A percentile compares a stretch with the other conserved stretches of the same genome.
Conservation (phyloP, 78 protist species). For the Monosiga brevicollis region DNA sequence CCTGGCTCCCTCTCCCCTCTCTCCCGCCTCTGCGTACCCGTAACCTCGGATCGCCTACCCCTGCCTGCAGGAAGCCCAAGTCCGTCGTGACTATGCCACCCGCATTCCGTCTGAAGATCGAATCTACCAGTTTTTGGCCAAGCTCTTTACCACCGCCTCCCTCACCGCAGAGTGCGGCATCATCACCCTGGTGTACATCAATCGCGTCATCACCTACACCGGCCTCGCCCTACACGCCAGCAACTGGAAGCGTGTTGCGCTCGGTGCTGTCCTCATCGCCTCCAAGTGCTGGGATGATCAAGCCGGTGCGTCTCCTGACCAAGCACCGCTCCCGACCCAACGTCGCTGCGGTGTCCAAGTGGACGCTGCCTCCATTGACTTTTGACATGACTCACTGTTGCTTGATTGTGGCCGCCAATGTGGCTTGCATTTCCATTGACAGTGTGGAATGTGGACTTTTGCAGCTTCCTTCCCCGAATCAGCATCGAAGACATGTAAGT, state of each 20-base stretch:
- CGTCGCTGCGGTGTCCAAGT: too few relatives aligned
- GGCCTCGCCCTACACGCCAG: slow-evolving; percentile 30
- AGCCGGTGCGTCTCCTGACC: too few relatives aligned
- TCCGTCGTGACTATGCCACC: background rate
- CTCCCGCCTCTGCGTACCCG: background rate
- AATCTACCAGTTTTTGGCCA: background rate
- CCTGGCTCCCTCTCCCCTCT: background rate
- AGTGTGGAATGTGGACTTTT: slow-evolving; percentile 72
- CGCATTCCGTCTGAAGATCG: background rate
- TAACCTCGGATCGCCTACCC: too few relatives aligned
- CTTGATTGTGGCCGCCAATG: too few relatives aligned
- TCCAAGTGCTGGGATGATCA: slow-evolving; percentile 72
- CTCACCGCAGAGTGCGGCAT: slow-evolving; percentile 45
- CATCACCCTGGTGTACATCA: slow-evolving; percentile 51
- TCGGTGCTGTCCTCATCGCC: slow-evolving; percentile 41
- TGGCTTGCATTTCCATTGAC: too few relatives aligned
- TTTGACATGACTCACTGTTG: too few relatives aligned
- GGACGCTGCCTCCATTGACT: too few relatives aligned
- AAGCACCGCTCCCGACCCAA: too few relatives aligned
- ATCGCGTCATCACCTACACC: slow-evolving; percentile 38
- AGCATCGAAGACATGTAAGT: background rate
- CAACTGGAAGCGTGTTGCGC: slow-evolving; percentile 38
- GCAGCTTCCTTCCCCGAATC: slow-evolving; percentile 25
- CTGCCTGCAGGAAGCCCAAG: background rate
- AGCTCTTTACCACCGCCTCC: background rate